These are phyloP conservation scores for Herpetospermum pedunculosum DNA, from an alignment of 306 rosid genomes.

Conservation along the genomic window DNA sequence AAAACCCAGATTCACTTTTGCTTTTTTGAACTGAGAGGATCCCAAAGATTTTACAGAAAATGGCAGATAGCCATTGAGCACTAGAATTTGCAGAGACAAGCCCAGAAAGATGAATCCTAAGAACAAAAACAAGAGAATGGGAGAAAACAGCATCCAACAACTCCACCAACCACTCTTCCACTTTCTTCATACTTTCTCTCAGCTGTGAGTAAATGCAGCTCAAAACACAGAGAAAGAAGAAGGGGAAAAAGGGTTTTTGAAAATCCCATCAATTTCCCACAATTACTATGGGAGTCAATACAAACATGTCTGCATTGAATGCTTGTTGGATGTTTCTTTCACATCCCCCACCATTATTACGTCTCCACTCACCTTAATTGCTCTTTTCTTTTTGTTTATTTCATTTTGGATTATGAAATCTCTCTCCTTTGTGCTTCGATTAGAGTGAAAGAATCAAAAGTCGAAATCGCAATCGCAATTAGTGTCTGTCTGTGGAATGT, in stretches of 20 bases:
- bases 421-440: neutral
- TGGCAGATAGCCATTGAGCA: neutral
- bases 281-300: conserved; percentile 23
- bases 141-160: conserved; percentile 17
- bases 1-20: conserved; percentile 11
- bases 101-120: neutral
- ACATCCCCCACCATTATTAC: conserved; percentile 22
- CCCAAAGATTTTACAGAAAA: neutral
- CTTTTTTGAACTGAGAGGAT: neutral
- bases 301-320: conserved; percentile 35
- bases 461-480: neutral
- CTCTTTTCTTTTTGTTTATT: neutral
- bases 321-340: conserved; percentile 19
- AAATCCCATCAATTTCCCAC: conserved; percentile 15
- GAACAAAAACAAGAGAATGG: neutral
- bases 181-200: neutral
- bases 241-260: neutral
- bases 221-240: neutral
- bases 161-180: conserved; percentile 18
- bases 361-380: neutral
- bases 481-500: neutral
- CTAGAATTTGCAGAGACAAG: neutral
- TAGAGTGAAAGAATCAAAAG: neutral
- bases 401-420: neutral
- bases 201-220: neutral